These are phyloP conservation scores for Sporodiniella umbellata DNA, from an alignment of 371 early-diverging fungal species.

Conservation along the genomic window DNA sequence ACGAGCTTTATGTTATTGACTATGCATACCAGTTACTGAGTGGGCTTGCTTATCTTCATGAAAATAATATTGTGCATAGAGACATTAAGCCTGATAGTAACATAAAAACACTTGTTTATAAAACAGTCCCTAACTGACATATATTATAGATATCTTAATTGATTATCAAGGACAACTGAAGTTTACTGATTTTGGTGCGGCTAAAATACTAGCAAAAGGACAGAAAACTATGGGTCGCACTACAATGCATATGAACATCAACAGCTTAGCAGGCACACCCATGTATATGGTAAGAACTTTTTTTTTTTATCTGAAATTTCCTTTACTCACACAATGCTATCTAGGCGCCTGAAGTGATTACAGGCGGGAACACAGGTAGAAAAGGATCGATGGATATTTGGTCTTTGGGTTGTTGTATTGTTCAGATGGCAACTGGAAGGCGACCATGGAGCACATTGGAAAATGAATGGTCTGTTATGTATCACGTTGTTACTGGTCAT, in stretches of 20 bases:
- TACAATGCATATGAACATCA: slow-evolving; percentile 56
- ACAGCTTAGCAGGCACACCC: slow-evolving; percentile 89
- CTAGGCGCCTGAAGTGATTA: slow-evolving; percentile 90
- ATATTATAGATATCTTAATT: slow-evolving; percentile 71
- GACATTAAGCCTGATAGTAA: slow-evolving; percentile 89
- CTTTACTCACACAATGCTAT: not conserved
- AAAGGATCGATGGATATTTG: slow-evolving; percentile 92
- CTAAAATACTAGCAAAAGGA: slow-evolving; percentile 80
- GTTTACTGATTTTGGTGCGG: slow-evolving; percentile 89
- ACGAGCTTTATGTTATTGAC: slow-evolving; percentile 68
- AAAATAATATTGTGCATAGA: slow-evolving; percentile 85
- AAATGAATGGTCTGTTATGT: slow-evolving; percentile 94
- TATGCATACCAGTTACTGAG: slow-evolving; percentile 85
- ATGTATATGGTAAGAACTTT: slow-evolving; percentile 80
- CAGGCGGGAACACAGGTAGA: slow-evolving; percentile 70
- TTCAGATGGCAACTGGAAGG: slow-evolving; percentile 92
- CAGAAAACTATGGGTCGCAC: slow-evolving; percentile 71
- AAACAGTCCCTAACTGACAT: no score
- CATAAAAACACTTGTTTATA: no score
- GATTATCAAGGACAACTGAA: slow-evolving; percentile 79
- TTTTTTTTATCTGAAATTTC: not conserved
- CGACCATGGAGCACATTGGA: slow-evolving; percentile 92
- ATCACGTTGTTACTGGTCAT: slow-evolving; percentile 73
- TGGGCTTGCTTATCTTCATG: slow-evolving; percentile 90
- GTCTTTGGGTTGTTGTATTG: slow-evolving; percentile 92